Base-by-base conservation (phyloP, 73 alveolate species). In the Uronychia setigera region DNA sequence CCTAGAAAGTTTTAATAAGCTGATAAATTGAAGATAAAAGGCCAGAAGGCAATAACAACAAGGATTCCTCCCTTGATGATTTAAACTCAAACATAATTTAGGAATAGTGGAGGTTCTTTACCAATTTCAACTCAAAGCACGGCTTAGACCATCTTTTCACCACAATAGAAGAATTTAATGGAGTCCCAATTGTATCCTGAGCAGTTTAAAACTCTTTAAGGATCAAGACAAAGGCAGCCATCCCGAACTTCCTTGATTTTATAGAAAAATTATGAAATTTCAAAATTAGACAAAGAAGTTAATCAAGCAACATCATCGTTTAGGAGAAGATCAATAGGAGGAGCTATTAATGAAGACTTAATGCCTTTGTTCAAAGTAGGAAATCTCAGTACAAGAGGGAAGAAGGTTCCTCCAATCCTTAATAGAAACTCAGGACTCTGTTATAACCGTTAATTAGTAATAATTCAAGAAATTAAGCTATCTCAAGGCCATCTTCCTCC, bases 401-500 rank as follows among this genome's bases (percentile, higher is more conserved):
- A n/a, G n/a, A n/a, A n/a, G n/a, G n/a, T n/a, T n/a, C n/a, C n/a
- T n/a, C n/a, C n/a, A n/a, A n/a, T n/a, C n/a, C n/a, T n/a, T n/a
- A n/a, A n/a, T n/a, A n/a, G n/a, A n/a, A n/a, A n/a, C n/a, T n/a
- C n/a, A n/a, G n/a, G n/a, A n/a, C n/a, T n/a, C n/a, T n/a, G n/a
- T n/a, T n/a, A n/a, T n/a, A n/a, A n/a, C n/a, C n/a, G n/a, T n/a
- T n/a, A n/a, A n/a, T n/a, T n/a, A n/a, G n/a, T n/a, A n/a, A n/a
- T n/a, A n/a, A 46, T 11, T 46, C n/a, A 46, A 46, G 5, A 11
- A 46, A 46, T 46, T 46, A 74, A 11, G 34, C 34, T 74, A n/a
- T n/a, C 59, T 84, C 80, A 93, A 86, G 87, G 89, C 96, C 97
- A 95, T 58, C 94, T 91, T 82, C 97, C 88, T 14, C 92, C 95